Conservation (phyloP, 2,329 filamentous ascomycete species). For the Diaporthe vaccinii region DNA sequence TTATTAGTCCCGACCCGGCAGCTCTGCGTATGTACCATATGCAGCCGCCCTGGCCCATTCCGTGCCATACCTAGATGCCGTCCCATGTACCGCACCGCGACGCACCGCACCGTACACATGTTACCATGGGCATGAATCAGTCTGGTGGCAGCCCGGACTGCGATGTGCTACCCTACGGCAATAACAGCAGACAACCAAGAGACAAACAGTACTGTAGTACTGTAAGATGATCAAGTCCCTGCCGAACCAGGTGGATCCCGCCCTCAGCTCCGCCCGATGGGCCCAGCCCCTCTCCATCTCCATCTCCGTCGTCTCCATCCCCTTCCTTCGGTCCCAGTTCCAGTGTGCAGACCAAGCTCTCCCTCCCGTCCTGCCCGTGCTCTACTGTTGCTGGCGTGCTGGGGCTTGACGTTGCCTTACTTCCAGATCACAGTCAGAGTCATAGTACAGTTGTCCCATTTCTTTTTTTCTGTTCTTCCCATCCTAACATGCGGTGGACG, state of each 20-base stretch:
- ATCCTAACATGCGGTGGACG: not conserved
- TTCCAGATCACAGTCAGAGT: not conserved
- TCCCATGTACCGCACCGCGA: not conserved
- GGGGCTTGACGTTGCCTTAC: not conserved
- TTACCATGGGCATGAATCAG: not conserved
- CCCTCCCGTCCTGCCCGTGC: not conserved
- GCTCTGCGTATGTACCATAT: not conserved
- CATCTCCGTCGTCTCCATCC: slow-evolving; percentile 23
- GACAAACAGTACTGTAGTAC: not conserved
- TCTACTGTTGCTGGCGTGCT: not conserved
- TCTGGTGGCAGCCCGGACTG: not conserved
- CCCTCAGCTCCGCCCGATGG: slow-evolving; percentile 24
- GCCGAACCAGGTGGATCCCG: not conserved
- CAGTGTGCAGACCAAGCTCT: slow-evolving; percentile 2
- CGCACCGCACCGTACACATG: not conserved
- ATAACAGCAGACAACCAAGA: not conserved
- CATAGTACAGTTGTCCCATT: not conserved
- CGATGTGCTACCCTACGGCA: not conserved
- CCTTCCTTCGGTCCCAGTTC: not conserved
- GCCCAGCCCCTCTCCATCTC: slow-evolving; percentile 13
- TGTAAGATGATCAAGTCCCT: slow-evolving; percentile 15
- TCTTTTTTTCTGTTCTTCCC: not conserved
- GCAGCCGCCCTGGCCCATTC: slow-evolving; percentile 6
- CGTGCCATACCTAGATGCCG: not conserved
- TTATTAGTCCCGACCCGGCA: slow-evolving; percentile 31